A percentile compares a stretch with the other conserved stretches of the same genome.
These are phyloP conservation scores for Hanseniaspora uvarum DNA, from an alignment of 1,139 yeast genomes.

Conservation along the genomic window DNA sequence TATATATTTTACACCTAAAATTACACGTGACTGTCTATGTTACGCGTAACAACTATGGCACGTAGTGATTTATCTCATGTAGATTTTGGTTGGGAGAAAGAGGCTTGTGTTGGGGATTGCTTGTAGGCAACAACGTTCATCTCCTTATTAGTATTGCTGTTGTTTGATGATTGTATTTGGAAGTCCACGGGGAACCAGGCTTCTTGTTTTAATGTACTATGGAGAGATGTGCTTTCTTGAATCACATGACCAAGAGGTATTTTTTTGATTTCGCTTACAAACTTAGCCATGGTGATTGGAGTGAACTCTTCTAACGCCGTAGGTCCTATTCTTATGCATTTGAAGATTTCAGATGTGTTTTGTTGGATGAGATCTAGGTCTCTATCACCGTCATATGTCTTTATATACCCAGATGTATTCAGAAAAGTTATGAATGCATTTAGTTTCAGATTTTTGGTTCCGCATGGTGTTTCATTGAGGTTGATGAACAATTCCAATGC, in stretches of 20 bases:
- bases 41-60: no score
- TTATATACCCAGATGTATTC: constrained; percentile 3
- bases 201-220: constrained; percentile 1
- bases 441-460: background rate
- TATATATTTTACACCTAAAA: background rate
- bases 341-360: background rate
- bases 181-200: constrained; percentile 3
- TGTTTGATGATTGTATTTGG: background rate
- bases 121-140: background rate
- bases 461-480: constrained; percentile 4
- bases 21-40: no score
- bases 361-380: background rate
- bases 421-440: background rate
- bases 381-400: constrained; percentile 5
- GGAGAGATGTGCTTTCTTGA: background rate
- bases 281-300: constrained; percentile 6
- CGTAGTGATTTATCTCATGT: background rate
- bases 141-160: background rate
- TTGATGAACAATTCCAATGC: constrained; percentile 5
- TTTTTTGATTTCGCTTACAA: constrained; percentile 8
- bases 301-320: constrained; percentile 9
- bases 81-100: background rate
- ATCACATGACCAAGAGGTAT: constrained; percentile 2
- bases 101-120: background rate
- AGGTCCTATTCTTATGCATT: constrained; percentile 8